Percentiles rank a stretch among this genome's conserved stretches.
phyloP scores from a whole-genome alignment of 495 filamentous ascomycete genomes.

The Arthonia radiata region DNA sequence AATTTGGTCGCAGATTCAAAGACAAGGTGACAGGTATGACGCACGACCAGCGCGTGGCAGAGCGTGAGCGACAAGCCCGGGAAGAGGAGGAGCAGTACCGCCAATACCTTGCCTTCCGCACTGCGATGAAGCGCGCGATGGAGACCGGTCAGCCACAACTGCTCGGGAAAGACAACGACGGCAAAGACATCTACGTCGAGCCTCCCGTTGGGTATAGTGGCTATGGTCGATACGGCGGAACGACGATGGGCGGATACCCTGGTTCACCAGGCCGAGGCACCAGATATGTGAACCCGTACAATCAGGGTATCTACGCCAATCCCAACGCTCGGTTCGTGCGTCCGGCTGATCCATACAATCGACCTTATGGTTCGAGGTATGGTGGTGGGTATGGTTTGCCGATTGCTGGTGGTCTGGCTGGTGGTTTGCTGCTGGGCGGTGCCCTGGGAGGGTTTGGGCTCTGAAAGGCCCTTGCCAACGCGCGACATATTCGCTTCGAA shows the following conservation, averaged over 20 bases:
- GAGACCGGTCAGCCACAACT: constrained; percentile 22
- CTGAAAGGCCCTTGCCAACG: no score
- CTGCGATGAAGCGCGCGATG: constrained; percentile 16
- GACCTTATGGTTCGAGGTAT: constrained; percentile 15
- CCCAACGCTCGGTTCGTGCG: constrained; percentile 20
- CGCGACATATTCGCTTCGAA: no score
- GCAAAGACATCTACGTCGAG: constrained; percentile 22
- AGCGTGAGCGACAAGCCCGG: constrained; percentile 15
- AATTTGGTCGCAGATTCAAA: constrained; percentile 21
- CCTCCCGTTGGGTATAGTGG: constrained; percentile 10
- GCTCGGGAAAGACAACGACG: constrained; percentile 19
- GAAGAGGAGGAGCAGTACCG: constrained; percentile 16
- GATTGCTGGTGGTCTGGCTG: no score
- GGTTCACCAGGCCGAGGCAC: neutral
- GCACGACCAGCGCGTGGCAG: constrained; percentile 18
- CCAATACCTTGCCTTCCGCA: constrained; percentile 13
- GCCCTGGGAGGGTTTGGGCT: no score
- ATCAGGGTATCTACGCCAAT: constrained; percentile 13
- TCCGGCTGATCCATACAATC: constrained; percentile 16
- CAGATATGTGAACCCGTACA: constrained; percentile 18
- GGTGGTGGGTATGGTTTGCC: neutral
- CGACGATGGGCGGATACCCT: neutral
- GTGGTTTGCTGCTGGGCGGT: no score
- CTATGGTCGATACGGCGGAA: constrained; percentile 5
- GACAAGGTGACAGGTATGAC: constrained; percentile 20